Conservation (phyloP, 2,329 filamentous ascomycete genomes). For the Trichoderma brevicompactum region DNA sequence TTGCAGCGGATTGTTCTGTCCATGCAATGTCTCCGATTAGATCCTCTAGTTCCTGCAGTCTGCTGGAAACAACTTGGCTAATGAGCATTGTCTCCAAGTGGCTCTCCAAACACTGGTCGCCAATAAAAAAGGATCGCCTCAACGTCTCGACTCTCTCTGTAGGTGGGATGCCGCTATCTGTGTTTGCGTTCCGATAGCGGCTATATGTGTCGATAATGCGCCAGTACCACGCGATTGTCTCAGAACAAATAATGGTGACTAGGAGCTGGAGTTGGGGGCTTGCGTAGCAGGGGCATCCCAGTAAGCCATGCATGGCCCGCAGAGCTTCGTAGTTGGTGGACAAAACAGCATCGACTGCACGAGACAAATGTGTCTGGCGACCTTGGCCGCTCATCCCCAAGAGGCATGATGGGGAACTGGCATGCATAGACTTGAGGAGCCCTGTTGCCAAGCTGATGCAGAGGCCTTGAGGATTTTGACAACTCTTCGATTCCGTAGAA, state of each 20-base stretch:
- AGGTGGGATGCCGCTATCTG: neutral
- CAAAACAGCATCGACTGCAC: slow-evolving; percentile 2
- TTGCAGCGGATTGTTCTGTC: slow-evolving; percentile 1
- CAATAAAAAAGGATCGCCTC: neutral
- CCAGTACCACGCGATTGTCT: slow-evolving; percentile 15
- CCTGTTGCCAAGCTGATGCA: slow-evolving; percentile 8
- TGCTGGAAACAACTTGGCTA: neutral
- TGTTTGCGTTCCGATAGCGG: neutral
- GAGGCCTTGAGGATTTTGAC: neutral
- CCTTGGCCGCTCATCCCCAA: neutral
- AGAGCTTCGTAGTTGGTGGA: slow-evolving; percentile 7
- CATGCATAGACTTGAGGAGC: slow-evolving; percentile 10
- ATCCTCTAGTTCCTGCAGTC: slow-evolving; percentile 11
- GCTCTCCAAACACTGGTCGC: slow-evolving; percentile 4
- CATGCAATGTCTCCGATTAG: slow-evolving; percentile 11
- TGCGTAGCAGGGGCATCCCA: slow-evolving; percentile 15
- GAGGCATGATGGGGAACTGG: neutral
- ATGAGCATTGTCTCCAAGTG: neutral
- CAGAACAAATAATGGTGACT: neutral
- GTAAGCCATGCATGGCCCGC: neutral
- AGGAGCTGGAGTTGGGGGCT: slow-evolving; percentile 1
- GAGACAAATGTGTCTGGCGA: neutral
- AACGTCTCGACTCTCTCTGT: slow-evolving; percentile 8
- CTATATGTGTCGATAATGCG: slow-evolving; percentile 12
- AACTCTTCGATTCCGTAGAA: neutral